phyloP scores from a whole-genome alignment of 331 rosid species.

The Quercus tomentella region DNA sequence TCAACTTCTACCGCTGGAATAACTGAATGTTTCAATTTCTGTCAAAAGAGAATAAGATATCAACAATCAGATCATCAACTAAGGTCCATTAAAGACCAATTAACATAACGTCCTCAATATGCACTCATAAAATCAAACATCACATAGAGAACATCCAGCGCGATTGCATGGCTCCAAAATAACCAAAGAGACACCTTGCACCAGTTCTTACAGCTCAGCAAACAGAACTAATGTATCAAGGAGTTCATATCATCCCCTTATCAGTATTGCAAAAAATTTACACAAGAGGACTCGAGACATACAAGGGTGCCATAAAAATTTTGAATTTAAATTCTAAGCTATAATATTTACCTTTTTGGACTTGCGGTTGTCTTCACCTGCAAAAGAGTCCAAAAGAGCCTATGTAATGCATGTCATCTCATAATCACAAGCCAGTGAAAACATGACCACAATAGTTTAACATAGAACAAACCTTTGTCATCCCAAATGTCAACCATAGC shows the following conservation, averaged over 20 bases:
- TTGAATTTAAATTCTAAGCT: not conserved
- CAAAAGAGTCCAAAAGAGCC: slow-evolving; percentile 21
- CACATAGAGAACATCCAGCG: not conserved
- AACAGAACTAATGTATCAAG: not conserved
- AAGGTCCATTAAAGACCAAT: not conserved
- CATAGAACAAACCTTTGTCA: slow-evolving; percentile 41
- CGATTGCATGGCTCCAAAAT: not conserved
- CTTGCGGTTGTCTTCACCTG: slow-evolving; percentile 40
- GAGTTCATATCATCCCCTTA: not conserved
- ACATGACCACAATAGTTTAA: not conserved
- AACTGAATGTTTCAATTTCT: slow-evolving; percentile 55
- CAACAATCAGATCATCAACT: slow-evolving; percentile 14
- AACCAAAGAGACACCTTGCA: not conserved
- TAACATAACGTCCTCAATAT: not conserved
- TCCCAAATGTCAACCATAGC: slow-evolving; percentile 62
- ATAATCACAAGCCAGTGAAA: not conserved
- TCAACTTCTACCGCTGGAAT: slow-evolving; percentile 94
- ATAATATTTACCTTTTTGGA: slow-evolving; percentile 48
- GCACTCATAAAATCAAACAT: not conserved
- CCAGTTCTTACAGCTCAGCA: not conserved
- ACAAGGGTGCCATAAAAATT: not conserved
- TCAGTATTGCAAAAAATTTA: not conserved
- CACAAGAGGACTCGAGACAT: not conserved
- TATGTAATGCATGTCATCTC: slow-evolving; percentile 3
- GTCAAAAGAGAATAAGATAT: slow-evolving; percentile 1